phyloP scores from a whole-genome alignment of 306 rosid genomes.

The Quercus aquifolioides region DNA sequence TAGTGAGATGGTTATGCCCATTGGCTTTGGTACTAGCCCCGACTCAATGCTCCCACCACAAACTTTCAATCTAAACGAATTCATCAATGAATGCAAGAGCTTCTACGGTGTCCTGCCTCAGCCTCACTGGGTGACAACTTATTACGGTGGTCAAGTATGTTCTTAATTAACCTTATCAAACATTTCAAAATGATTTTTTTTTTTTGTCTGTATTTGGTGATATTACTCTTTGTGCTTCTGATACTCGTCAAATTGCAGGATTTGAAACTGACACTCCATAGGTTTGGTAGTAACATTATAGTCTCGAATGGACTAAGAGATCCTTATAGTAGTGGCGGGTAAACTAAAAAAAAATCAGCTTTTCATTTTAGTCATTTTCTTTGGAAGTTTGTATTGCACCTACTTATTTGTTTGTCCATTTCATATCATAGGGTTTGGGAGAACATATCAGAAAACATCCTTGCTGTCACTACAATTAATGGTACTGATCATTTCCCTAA shows the following conservation, averaged over 20 bases:
- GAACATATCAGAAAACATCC: constrained; percentile 49
- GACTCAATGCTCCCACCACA: constrained; percentile 47
- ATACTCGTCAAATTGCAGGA: constrained; percentile 32
- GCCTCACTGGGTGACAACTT: constrained; percentile 68
- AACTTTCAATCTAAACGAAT: constrained; percentile 29
- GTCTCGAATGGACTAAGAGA: constrained; percentile 78
- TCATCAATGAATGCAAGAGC: constrained; percentile 29
- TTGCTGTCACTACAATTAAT: constrained; percentile 42
- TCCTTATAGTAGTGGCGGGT: constrained; percentile 83
- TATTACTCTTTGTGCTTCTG: neutral
- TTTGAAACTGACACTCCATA: constrained; percentile 38
- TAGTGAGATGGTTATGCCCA: constrained; percentile 57
- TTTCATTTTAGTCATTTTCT: neutral
- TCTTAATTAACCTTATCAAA: neutral
- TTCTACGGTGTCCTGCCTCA: constrained; percentile 54
- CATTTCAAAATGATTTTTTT: neutral
- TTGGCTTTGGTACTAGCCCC: constrained; percentile 26
- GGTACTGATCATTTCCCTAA: constrained; percentile 28
- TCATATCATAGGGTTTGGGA: constrained; percentile 45
- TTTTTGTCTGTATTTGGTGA: neutral
- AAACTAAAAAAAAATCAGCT: neutral
- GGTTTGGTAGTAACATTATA: constrained; percentile 71
- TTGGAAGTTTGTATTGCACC: neutral
- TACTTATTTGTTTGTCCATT: neutral
- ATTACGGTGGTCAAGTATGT: constrained; percentile 67